These are phyloP conservation scores for Hypoxylon rubiginosum DNA, from an alignment of 2,329 filamentous ascomycete genomes.

Conservation along the genomic window DNA sequence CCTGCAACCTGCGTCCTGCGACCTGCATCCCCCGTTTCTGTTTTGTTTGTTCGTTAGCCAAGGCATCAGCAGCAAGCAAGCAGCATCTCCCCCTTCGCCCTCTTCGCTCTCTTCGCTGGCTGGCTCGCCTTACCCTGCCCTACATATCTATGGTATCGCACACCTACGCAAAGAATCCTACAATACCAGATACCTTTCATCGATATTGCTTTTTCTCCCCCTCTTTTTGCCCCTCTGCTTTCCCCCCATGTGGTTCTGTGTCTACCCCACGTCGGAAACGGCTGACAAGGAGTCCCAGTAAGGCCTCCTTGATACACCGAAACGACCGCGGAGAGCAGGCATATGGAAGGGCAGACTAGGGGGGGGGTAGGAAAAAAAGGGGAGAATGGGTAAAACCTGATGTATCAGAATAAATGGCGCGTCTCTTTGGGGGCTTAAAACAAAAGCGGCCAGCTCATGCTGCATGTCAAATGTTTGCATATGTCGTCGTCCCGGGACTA, in stretches of 20 bases:
- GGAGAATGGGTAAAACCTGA: conserved; percentile 15
- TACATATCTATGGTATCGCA: conserved; percentile 35
- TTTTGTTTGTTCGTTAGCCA: not conserved
- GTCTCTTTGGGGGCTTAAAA: conserved; percentile 38
- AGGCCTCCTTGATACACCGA: conserved; percentile 40
- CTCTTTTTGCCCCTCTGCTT: not conserved
- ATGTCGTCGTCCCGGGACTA: conserved; percentile 26
- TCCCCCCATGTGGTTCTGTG: conserved; percentile 21
- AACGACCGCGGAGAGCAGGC: not conserved
- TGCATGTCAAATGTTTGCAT: conserved; percentile 34
- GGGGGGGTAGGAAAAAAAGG: not conserved
- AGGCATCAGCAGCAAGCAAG: not conserved
- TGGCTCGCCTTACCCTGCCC: conserved; percentile 21
- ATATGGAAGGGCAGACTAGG: not conserved
- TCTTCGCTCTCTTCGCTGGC: not conserved
- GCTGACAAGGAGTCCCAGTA: conserved; percentile 31
- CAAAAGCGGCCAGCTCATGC: conserved; percentile 33
- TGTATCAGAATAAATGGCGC: conserved; percentile 40
- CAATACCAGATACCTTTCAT: not conserved
- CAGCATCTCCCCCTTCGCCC: not conserved
- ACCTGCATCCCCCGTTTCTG: not conserved
- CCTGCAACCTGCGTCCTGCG: conserved; percentile 26
- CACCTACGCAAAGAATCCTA: conserved; percentile 19
- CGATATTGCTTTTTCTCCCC: not conserved
- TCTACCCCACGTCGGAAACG: conserved; percentile 22